phyloP scores from a whole-genome alignment of 2,329 filamentous ascomycete species.

The Penicillium sp. region DNA sequence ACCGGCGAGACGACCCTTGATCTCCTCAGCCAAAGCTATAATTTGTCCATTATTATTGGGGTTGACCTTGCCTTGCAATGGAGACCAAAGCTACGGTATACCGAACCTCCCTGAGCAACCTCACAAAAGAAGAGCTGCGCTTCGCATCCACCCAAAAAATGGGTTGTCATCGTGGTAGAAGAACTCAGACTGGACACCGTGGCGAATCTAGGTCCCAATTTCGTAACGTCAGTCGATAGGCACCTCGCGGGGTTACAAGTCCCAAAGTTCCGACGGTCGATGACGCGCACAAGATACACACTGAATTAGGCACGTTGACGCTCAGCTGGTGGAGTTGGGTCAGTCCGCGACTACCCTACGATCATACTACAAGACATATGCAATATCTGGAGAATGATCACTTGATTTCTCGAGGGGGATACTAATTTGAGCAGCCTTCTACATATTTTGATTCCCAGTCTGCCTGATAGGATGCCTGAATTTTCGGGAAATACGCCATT shows the following conservation, averaged over 20 bases:
- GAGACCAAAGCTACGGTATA: not conserved
- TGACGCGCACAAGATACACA: slow-evolving; percentile 25
- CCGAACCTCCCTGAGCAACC: not conserved
- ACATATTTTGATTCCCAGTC: too few relatives aligned
- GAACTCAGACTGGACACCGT: too few relatives aligned
- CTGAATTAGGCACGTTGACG: not conserved
- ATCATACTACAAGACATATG: not conserved
- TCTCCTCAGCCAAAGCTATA: not conserved
- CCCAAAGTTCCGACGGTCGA: slow-evolving; percentile 8
- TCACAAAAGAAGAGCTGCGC: not conserved
- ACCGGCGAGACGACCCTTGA: not conserved
- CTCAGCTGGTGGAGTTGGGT: not conserved
- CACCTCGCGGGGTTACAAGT: slow-evolving; percentile 14
- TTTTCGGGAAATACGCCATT: too few relatives aligned
- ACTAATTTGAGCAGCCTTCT: too few relatives aligned
- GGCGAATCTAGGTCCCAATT: not conserved
- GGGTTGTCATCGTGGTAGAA: not conserved
- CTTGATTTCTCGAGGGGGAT: too few relatives aligned
- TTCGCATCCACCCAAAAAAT: too few relatives aligned
- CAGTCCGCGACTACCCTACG: not conserved
- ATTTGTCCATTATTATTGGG: not conserved
- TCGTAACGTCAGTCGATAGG: too few relatives aligned
- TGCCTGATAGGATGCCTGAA: too few relatives aligned
- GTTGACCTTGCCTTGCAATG: too few relatives aligned
- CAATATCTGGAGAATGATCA: too few relatives aligned